Percentiles rank a stretch among this genome's conserved stretches.
These are phyloP conservation scores for Piromyces finnis DNA, from an alignment of 192 early-diverging fungal genomes.

Conservation along the genomic window DNA sequence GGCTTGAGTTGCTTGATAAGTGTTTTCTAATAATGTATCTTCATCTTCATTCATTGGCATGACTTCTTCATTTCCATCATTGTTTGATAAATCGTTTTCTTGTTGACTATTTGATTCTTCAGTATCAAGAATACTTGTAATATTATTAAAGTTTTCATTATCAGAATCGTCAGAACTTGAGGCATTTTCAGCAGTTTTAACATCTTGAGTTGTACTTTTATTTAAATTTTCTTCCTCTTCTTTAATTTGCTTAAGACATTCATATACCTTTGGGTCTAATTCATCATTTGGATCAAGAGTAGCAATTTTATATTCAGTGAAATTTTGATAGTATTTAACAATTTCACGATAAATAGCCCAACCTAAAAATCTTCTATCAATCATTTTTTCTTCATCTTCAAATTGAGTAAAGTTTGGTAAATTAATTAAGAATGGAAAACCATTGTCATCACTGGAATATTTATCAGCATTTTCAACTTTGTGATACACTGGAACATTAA, in stretches of 20 bases:
- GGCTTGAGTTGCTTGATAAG: background rate
- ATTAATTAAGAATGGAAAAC: background rate
- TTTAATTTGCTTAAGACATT: background rate
- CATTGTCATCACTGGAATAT: background rate
- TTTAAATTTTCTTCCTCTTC: background rate
- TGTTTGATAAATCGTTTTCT: background rate
- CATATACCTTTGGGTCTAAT: background rate
- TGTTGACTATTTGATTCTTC: background rate
- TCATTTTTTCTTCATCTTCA: background rate
- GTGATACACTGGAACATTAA: background rate
- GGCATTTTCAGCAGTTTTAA: background rate
- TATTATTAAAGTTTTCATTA: background rate
- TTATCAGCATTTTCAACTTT: background rate
- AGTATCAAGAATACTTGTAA: background rate
- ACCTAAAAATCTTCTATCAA: background rate
- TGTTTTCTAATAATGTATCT: background rate
- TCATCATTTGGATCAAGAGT: background rate
- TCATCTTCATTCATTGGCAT: background rate
- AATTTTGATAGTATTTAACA: background rate
- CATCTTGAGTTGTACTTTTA: background rate
- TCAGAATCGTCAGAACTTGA: background rate
- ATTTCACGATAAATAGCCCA: background rate
- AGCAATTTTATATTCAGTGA: background rate
- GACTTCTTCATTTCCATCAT: background rate
- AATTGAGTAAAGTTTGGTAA: background rate